These are phyloP conservation scores for Podila verticillata DNA, from an alignment of 192 early-diverging fungal species.

Conservation along the genomic window DNA sequence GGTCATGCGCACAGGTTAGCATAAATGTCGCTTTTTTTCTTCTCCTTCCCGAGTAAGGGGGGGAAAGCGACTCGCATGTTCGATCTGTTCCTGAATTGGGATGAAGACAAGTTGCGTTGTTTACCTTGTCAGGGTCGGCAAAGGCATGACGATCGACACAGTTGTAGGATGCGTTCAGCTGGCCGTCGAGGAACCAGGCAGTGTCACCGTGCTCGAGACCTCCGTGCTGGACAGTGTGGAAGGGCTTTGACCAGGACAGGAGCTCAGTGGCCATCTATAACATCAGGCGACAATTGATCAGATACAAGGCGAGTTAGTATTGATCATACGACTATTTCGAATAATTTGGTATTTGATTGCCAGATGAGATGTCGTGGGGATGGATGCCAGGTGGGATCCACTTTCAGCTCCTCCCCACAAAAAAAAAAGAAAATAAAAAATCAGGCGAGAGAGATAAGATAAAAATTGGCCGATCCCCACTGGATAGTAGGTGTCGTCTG, in stretches of 20 bases:
- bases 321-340: background rate
- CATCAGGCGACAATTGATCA: constrained; percentile 5
- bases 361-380: background rate
- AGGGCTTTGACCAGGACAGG: constrained; percentile 85
- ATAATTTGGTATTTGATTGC: background rate
- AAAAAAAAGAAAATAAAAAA: no score
- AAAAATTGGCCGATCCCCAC: no score
- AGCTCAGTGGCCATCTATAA: constrained; percentile 75
- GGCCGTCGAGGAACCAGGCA: constrained; percentile 93
- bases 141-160: constrained; percentile 94
- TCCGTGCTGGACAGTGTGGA: constrained; percentile 76
- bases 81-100: no score
- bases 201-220: constrained; percentile 86
- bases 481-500: no score
- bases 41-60: no score
- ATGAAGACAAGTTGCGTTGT: constrained; percentile 1
- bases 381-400: background rate
- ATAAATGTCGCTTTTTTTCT: background rate
- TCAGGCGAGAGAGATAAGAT: no score
- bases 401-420: no score
- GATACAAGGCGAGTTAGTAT: background rate
- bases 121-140: constrained; percentile 75
- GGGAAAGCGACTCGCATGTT: no score
- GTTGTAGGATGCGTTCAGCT: constrained; percentile 95
- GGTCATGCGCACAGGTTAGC: background rate